phyloP scores from a whole-genome alignment of 2,329 filamentous ascomycete species.

The Botrytis galanthina region DNA sequence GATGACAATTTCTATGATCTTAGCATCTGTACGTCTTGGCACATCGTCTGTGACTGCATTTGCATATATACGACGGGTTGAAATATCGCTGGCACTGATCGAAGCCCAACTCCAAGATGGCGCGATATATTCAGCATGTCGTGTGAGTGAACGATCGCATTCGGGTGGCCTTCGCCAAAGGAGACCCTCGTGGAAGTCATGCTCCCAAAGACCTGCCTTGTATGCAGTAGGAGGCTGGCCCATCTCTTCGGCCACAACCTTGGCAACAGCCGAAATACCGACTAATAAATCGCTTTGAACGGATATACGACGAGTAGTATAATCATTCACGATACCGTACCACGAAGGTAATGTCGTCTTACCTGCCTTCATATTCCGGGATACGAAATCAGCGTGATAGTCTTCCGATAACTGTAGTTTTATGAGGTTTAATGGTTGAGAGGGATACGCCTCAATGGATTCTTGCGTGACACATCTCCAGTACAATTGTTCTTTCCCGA shows the following conservation, averaged over 20 bases:
- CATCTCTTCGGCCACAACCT: not conserved
- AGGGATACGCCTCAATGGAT: rapidly evolving
- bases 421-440: no score
- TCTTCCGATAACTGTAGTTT: no score
- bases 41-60: no score
- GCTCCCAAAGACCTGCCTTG: not conserved
- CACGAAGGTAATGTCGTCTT: rapidly evolving
- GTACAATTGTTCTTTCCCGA: not conserved
- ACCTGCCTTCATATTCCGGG: rapidly evolving
- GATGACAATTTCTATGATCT: rapidly evolving
- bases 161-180: not conserved
- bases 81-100: not conserved
- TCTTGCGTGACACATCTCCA: not conserved
- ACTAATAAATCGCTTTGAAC: not conserved
- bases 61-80: no score
- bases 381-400: not conserved
- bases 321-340: not conserved
- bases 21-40: not conserved
- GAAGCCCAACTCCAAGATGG: not conserved
- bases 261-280: not conserved
- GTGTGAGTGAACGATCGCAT: rapidly evolving
- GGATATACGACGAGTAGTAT: not conserved
- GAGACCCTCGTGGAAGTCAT: not conserved
- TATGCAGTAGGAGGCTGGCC: not conserved
- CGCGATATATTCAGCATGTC: rapidly evolving